Base-by-base conservation (phyloP, 129 eudicot species). In the Arctium lappa region DNA sequence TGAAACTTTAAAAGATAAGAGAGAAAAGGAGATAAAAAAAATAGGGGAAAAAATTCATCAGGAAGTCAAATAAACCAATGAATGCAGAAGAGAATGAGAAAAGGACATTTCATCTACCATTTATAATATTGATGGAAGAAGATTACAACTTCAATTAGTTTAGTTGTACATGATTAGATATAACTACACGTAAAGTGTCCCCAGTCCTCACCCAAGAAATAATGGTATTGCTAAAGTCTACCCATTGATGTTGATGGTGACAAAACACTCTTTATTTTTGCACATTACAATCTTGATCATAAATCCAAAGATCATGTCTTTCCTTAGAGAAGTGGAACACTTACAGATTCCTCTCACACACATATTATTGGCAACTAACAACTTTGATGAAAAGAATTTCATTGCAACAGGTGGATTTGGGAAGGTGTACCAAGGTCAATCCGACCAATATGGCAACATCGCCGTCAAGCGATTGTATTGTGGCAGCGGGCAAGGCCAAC, bases 391-490 rank as follows among this genome's bases (percentile, higher is more conserved):
- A 63, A 65, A 37, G 8, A 36, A 79, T 34, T 7, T 78, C 27
- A 78, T 65, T 11, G 81, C 81, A 16, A 8, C 0, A 8, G 82
- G 82, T 78, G 82, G 82, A 8, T 78, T 39, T 39, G 91, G 87
- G 46, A 79, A 53, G 73, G 90, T 87, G 11, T 87, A 83, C 36
- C 77, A 70, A 76, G 89, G 74, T 30, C 30, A 38, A 65, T 56
- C 33, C 48, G 8, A 62, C 66, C 71, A 75, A 44, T 73, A 66
- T 78, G 82, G 82, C 74, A 22, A 15, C 38, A 65, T 78, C 0
- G 82, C 74, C 15, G 9, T 78, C 42, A 78, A 78, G 65, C 37
- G 44, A 15, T 27, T 38, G 18, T 56, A 78, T 39, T 74, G 16
- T 27, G 69, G 29, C 1, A 5, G 39, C 1, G 65, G 82, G 3